Evolutionary conservation across 2,329 filamentous ascomycete genomes (phyloP), one percentile per base, ranked within the genome.

Genomic region (Aspergillus chevalieri): DNA sequence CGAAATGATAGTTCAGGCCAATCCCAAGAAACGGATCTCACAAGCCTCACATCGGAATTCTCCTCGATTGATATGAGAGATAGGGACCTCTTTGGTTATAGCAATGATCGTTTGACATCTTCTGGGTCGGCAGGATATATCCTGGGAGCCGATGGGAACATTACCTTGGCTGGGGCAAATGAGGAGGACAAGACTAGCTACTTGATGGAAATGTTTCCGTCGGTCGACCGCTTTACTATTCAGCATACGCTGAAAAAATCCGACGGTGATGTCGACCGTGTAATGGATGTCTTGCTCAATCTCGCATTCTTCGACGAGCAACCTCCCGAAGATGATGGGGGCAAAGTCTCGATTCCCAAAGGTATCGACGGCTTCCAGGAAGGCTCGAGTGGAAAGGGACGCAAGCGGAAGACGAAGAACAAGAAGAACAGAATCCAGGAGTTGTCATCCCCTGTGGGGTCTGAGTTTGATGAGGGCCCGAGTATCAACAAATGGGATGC

Each of bases 321-420:
- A 1, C 80, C 80, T 0, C 75, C 81, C 47, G 74, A 79, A 14
- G 70, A 69, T 34, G 71, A 76, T 3, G 71, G 66, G 2, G 65
- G 68, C 43, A 71, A 68, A 30, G 67, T 72, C 15, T 61, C 73
- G 4, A 65, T 74, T 1, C 73, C 77, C 1, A 92, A 87, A 63
- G 88, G 90, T 0, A 75, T 96, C n/a, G 89, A 96, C 50, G 89
- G 81, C 0, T 95, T 95, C 63, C 83, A 81, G 19, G 77, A 81
- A 36, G 77, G 78, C 0, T 77, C 82, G 14, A 69, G 68, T 17
- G 67, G 70, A 61, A 71, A 73, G 51, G 65, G 70, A 17, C 65
- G 65, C 6, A 81, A 74, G 55, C 70, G 67, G 46, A 72, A 70
- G 51, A 57, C 34, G n/a, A 61, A 63, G 49, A 63, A 60, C 28